Base-by-base conservation (phyloP, 2,329 filamentous ascomycete genomes). In the Penicillium sp. region DNA sequence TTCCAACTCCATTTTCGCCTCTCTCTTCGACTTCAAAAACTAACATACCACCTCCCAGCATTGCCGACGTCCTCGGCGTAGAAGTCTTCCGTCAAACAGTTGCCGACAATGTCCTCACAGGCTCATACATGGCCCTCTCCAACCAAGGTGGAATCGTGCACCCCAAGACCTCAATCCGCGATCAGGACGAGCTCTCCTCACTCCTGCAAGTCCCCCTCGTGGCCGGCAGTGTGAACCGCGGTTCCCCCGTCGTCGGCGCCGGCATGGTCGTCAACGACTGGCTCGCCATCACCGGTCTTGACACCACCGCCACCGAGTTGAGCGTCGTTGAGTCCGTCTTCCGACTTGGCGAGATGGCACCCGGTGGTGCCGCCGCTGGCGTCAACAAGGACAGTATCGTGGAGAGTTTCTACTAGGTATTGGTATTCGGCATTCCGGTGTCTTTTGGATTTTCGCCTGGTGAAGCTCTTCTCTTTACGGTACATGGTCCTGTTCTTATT, bases 261-360 rank as follows among this genome's bases (percentile, higher is more conserved):
- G 90, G 90, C 36, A 93, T 95, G 88, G 90, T 95, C 4, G 90
- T 95, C 57, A 95, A 96, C 69, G 92, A 97, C 79, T 96, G 92
- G 91, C 83, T 96, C 74, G 90, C 92, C 27, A 89, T 96, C 27
- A 95, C 90, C 5, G 91, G 91, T 19, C 79, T 95, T 56, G 91
- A 96, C 71, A 95, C 92, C 38, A 96, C 91, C 16, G 91, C 92
- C n/a, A 97, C 93, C 1, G 93, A 99, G 77, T 77, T 99, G 64
- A 95, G 89, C 67, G 93, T 99, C 51, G 82, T 99, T 49, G 93
- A 99, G 80, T 91, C 86, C 64, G 91, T 99, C 57, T 99, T 99
- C 79, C 83, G 90, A 64, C 78, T 99, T 39, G 91, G 91, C 56
- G 92, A 97, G 77, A 90, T 89, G 63, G 77, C 75, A 3, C 63